Base-by-base conservation (phyloP, 306 rosid species). In the Cucumis melo region DNA sequence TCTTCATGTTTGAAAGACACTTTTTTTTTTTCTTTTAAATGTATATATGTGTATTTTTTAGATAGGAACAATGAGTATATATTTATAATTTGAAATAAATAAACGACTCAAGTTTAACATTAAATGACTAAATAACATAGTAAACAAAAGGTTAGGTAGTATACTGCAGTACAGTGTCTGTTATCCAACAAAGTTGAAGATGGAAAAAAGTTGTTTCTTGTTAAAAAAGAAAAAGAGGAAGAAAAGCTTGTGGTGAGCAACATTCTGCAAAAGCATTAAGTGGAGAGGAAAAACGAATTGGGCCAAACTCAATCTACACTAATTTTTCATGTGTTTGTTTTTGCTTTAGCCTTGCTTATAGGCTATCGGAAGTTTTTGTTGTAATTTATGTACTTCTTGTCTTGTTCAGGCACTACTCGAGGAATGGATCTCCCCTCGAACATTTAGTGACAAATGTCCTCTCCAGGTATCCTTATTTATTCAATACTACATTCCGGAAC, bases 231-330 rank as follows among this genome's bases (percentile, higher is more conserved):
- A 51, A 5, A 51, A 51, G 56, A 51, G 56, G 56, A 51, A 15
- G 8, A 51, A 16, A 51, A 51, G 56, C 3, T 51, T 51, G 20
- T 58, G 81, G 72, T 92, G 66, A 84, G 88, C 74, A 90, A 89
- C 70, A 84, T 94, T 80, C 78, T 94, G 87, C 83, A 62, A 34
- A 92, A 90, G 67, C 89, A 91, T 50, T 87, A 83, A 67, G 90
- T 81, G 4, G 87, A 89, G 76, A 94, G 92, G 21, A 85, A 88
- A 65, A 91, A 88, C 68, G 89, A 87, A 77, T 77, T 94, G 85
- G 97, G 97, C 57, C 99, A 92, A 84, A 93, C 96, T 71, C 97
- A 94, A 70, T 94, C 90, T 83, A 97, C 99, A 15, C 2, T 3
- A 3, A 9, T 24, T 51, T 48, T 38, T 60, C 20, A 64, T 8